Base-by-base conservation (phyloP, 192 early-diverging fungal species). In the Coemansia sp. region DNA sequence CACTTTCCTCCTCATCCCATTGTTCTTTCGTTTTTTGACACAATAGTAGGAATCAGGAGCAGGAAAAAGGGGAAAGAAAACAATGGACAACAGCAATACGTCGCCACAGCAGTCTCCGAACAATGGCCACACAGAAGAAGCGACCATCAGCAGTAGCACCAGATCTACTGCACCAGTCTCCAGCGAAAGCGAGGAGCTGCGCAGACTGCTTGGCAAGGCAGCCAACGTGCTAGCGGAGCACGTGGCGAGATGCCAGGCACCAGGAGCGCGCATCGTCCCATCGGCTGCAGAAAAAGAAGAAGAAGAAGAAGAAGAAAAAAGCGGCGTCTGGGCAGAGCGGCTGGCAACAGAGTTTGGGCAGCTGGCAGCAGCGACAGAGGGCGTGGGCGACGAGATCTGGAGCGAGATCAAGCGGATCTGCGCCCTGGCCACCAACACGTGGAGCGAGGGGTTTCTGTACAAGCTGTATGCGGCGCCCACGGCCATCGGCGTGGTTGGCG, bases 391-490 rank as follows among this genome's bases (percentile, higher is more conserved):
- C 10, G 58, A 48, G 9, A 71, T 82, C 58, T 82, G 79, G 79
- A 16, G 65, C 37, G 79, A 82, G 23, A 61, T 82, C 39, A 68
- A n/a, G n/a, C 40, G 38, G 4, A 44, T 77, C 12, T 72, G 68
- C 23, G 57, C 8, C 0, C n/a, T 67, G 9, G 70, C 81, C 3
- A 67, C 76, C 16, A 83, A 78, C 42, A 83, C 81, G 38, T 91
- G 88, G 84, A 91, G 88, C 71, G 85, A 87, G 6, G 68, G 88
- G 23, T 95, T 93, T 63, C 81, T 95, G 80, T 92, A 92, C 74
- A 95, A 93, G 56, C 84, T 95, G 5, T 95, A 93, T 65, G 87
- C 93, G 16, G 86, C 90, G 26, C 86, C 89, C 0, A 89, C 87
- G 12, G 90, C 91, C 9, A 86, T 92, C 61, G 93, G 92, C 13